Evolutionary conservation across 805 yeast species (phyloP).

Genomic region (Candida khao-thaluensis): DNA sequence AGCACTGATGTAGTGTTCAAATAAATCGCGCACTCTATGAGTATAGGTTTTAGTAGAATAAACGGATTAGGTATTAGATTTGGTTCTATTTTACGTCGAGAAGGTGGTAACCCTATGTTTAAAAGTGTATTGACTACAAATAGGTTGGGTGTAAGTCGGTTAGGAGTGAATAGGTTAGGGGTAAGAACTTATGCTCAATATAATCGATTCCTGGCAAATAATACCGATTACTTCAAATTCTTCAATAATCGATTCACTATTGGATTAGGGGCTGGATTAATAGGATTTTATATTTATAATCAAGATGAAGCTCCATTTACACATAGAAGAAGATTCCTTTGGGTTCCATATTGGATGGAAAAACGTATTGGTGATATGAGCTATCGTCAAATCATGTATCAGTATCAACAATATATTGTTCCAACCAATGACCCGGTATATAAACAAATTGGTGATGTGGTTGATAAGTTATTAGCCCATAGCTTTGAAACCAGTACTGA

Average conservation of each 20-base stretch:
- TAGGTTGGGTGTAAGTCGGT: too few species aligned
- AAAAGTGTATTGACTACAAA: too few species aligned
- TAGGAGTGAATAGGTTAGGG: neutral
- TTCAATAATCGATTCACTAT: constrained; percentile 30
- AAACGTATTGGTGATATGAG: constrained; percentile 58
- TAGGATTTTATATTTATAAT: constrained; percentile 33
- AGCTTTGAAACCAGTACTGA: constrained; percentile 43
- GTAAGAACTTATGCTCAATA: constrained; percentile 36
- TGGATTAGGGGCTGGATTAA: constrained; percentile 28
- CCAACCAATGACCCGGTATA: constrained; percentile 65
- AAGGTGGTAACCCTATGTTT: too few species aligned
- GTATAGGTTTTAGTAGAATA: constrained; percentile 5
- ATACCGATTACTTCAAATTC: constrained; percentile 11
- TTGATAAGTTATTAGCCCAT: constrained; percentile 61
- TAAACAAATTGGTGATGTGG: constrained; percentile 54
- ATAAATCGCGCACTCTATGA: constrained; percentile 9
- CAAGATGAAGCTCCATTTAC: constrained; percentile 82
- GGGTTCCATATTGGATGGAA: constrained; percentile 69
- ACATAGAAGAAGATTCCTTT: constrained; percentile 65
- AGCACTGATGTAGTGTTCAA: constrained; percentile 15
- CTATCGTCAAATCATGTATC: constrained; percentile 57
- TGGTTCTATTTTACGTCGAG: too few species aligned
- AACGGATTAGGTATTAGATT: constrained; percentile 4
- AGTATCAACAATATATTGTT: constrained; percentile 53
- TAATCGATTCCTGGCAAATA: constrained; percentile 25